Evolutionary conservation across 495 filamentous ascomycete species (phyloP), one percentile per base, ranked within the genome.

Genomic region (Tuber calosporum): DNA sequence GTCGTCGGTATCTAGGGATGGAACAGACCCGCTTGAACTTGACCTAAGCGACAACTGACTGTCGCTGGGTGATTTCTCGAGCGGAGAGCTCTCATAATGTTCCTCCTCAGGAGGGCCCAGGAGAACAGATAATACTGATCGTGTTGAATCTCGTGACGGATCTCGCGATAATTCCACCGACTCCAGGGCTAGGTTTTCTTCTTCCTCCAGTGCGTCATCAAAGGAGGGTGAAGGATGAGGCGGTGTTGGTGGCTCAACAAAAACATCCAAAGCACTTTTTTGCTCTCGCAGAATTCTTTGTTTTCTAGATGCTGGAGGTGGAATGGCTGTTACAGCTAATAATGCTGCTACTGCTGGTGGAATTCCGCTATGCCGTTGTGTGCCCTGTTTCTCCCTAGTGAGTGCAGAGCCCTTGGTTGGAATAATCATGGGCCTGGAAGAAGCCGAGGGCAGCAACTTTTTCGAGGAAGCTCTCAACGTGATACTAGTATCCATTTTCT

Each of bases 21-120:
- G 89, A 72, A 88, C 86, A 0, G 89, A 91, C 67, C 88, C 88
- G 30, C 83, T 86, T 38, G 88, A 91, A 26, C 83, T 86, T 37
- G 89, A 89, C 40, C 84, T 83, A 1, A 82, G 78, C 1, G 87
- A 89, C 53, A 84, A 74, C 34, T 77, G 76, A 13, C 79, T 77
- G 26, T 80, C 79, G 72, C 79, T 80, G 43, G 69, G 72, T 15
- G 79, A 80, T 39, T 79, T 80, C 58, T 73, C 69, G 26, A 76
- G 73, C 38, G 72, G 70, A 9, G 75, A 69, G 69, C 74, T 74
- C 69, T 85, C 83, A 69, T 87, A 86, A 19, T 86, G 84, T 70
- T 86, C 83, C 39, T 87, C 85, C 58, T 89, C 88, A 0, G 87
- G 87, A 0, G 87, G 83, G 30, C 84, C 85, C 39, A 89, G 78